Conservation (phyloP, 768 basidiomycete species). For the Coprinopsis strossmayeri region DNA sequence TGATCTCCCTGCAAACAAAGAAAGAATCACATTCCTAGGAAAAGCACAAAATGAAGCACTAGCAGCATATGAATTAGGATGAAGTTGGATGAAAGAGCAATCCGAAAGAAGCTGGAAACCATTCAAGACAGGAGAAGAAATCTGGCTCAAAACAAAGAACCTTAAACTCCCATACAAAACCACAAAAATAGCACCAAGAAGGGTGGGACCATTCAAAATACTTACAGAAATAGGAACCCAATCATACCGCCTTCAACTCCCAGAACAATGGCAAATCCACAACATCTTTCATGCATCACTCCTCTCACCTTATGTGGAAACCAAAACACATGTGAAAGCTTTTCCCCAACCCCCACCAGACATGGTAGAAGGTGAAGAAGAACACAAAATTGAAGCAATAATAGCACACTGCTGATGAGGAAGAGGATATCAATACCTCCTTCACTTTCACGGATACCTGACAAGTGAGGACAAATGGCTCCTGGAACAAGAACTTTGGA, state of each 20-base stretch:
- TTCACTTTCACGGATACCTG: not conserved
- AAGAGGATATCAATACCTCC: not conserved
- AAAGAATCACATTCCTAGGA: conserved; percentile 2
- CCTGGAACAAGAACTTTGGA: not conserved
- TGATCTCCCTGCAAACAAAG: conserved; percentile 4
- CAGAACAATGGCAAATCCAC: conserved; percentile 12
- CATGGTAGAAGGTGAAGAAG: conserved; percentile 8
- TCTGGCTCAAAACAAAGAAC: not conserved
- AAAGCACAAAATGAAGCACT: conserved; percentile 12
- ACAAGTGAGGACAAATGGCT: not conserved
- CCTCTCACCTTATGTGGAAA: conserved; percentile 8
- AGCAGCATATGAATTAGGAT: conserved; percentile 10
- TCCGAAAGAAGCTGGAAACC: not conserved
- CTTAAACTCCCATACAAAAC: not conserved
- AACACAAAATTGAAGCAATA: conserved; percentile 4
- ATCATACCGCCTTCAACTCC: conserved; percentile 13
- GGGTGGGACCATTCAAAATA: not conserved
- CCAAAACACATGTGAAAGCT: not conserved
- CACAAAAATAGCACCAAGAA: conserved; percentile 7
- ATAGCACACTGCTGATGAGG: not conserved
- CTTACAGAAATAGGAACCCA: conserved; percentile 9
- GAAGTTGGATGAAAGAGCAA: conserved; percentile 5
- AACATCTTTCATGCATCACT: conserved; percentile 6
- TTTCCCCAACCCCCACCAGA: conserved; percentile 6
- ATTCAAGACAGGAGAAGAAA: conserved; percentile 6